Conservation (phyloP, 1,284 basidiomycete species). For the Sanguinoderma infundibulare region DNA sequence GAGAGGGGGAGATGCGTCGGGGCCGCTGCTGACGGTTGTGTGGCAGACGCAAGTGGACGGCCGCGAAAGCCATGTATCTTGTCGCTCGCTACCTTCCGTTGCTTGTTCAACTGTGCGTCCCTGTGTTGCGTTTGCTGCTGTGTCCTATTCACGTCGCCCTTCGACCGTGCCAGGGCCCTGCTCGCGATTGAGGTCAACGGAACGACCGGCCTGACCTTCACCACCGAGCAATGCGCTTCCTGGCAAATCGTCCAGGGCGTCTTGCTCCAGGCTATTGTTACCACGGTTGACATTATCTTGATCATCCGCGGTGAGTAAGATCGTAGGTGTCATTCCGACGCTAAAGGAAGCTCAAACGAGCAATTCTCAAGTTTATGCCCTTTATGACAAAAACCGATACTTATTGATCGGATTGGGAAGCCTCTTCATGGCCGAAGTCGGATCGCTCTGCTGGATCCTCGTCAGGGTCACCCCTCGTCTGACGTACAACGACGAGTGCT, state of each 20-base stretch:
- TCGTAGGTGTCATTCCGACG: neutral
- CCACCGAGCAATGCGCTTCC: slow-evolving; percentile 20
- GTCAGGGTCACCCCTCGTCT: slow-evolving; percentile 27
- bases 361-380: slow-evolving; percentile 22
- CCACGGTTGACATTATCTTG: slow-evolving; percentile 32
- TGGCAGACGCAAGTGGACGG: slow-evolving; percentile 26
- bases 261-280: slow-evolving; percentile 30
- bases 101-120: slow-evolving; percentile 28
- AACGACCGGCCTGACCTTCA: slow-evolving; percentile 28
- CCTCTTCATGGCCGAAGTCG: slow-evolving; percentile 27
- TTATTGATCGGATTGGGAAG: slow-evolving; percentile 20
- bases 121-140: neutral
- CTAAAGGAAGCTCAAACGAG: neutral
- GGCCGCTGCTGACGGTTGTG: no score
- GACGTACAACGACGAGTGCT: slow-evolving; percentile 29
- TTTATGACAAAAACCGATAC: slow-evolving; percentile 23
- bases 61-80: slow-evolving; percentile 29
- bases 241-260: slow-evolving; percentile 32
- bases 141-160: no score
- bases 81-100: slow-evolving; percentile 31
- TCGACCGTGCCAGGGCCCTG: slow-evolving; percentile 18
- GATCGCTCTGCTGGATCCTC: slow-evolving; percentile 29
- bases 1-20: neutral
- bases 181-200: slow-evolving; percentile 31
- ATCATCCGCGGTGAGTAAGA: slow-evolving; percentile 24